phyloP scores from a whole-genome alignment of 1,139 yeast species.

The Suhomyces maxii region DNA sequence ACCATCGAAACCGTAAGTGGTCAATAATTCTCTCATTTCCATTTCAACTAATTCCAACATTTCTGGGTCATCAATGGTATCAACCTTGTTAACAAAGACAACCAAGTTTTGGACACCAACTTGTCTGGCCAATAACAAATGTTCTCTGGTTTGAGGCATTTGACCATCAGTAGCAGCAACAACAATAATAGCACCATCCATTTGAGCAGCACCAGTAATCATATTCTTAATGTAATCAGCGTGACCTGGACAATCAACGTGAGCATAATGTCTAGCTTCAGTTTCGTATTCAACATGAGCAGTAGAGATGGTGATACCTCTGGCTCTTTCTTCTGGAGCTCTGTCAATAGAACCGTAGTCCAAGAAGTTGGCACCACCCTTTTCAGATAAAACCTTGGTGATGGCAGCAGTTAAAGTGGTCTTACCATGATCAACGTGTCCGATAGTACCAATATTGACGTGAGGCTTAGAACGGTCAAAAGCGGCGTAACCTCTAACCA shows the following conservation, averaged over 20 bases:
- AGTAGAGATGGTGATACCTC: constrained; percentile 98
- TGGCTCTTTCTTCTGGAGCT: constrained; percentile 99
- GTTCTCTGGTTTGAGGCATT: constrained; percentile 99
- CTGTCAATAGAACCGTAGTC: constrained; percentile 93
- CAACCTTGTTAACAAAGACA: constrained; percentile 97
- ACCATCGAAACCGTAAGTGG: constrained; percentile 94
- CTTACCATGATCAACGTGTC: constrained; percentile 98
- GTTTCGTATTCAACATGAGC: constrained; percentile 89
- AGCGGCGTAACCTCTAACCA: constrained; percentile 56
- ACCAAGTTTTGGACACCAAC: constrained; percentile 98
- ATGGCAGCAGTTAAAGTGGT: constrained; percentile 98
- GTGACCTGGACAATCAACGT: constrained; percentile 77
- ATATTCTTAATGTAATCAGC: constrained; percentile 98
- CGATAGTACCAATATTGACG: constrained; percentile 89
- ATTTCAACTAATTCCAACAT: constrained; percentile 99
- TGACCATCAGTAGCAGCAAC: constrained; percentile 99
- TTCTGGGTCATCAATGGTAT: constrained; percentile 96
- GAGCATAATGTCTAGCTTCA: constrained; percentile 32
- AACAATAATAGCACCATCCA: constrained; percentile 99
- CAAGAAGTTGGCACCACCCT: constrained; percentile 91
- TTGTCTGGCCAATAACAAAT: constrained; percentile 96
- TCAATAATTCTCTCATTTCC: constrained; percentile 98
- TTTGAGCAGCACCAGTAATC: constrained; percentile 99
- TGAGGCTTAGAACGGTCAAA: constrained; percentile 95
- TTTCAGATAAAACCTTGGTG: constrained; percentile 85